A percentile compares a stretch with the other conserved stretches of the same genome.
These are phyloP conservation scores for Coprinellus micaceus DNA, from an alignment of 768 basidiomycete genomes.

Conservation along the genomic window DNA sequence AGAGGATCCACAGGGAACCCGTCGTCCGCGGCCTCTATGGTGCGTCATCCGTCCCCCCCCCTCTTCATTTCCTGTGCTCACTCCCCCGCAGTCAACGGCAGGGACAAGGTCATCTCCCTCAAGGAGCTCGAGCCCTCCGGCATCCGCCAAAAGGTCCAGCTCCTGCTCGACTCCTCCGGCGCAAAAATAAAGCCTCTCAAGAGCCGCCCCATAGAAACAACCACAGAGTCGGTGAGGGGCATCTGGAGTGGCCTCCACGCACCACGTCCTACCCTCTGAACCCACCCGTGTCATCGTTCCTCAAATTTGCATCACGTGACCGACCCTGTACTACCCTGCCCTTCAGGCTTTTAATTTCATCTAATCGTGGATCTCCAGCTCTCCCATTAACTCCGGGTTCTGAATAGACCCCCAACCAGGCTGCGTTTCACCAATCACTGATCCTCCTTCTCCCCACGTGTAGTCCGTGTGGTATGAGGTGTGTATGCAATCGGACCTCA, in stretches of 20 bases:
- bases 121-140: constrained; percentile 70
- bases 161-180: constrained; percentile 84
- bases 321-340: constrained; percentile 21
- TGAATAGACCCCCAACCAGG: constrained; percentile 24
- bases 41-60: too few relatives aligned
- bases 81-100: constrained; percentile 64
- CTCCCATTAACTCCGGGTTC: constrained; percentile 5
- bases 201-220: constrained; percentile 71
- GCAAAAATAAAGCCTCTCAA: constrained; percentile 81
- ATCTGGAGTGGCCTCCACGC: constrained; percentile 90
- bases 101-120: constrained; percentile 85
- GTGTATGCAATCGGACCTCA: constrained; percentile 19
- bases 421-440: constrained; percentile 22
- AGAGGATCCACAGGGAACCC: constrained; percentile 72
- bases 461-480: constrained; percentile 40
- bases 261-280: constrained; percentile 52
- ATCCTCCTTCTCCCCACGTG: constrained; percentile 39
- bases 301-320: constrained; percentile 29
- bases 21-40: constrained; percentile 83
- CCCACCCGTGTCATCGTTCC: constrained; percentile 8
- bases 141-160: constrained; percentile 73
- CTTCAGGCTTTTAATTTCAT: constrained; percentile 25
- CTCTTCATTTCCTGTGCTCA: constrained; percentile 12
- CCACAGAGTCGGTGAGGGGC: constrained; percentile 76
- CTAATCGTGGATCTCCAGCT: constrained; percentile 18